phyloP scores from a whole-genome alignment of 2,329 filamentous ascomycete genomes.

The Hypomyces perniciosus region DNA sequence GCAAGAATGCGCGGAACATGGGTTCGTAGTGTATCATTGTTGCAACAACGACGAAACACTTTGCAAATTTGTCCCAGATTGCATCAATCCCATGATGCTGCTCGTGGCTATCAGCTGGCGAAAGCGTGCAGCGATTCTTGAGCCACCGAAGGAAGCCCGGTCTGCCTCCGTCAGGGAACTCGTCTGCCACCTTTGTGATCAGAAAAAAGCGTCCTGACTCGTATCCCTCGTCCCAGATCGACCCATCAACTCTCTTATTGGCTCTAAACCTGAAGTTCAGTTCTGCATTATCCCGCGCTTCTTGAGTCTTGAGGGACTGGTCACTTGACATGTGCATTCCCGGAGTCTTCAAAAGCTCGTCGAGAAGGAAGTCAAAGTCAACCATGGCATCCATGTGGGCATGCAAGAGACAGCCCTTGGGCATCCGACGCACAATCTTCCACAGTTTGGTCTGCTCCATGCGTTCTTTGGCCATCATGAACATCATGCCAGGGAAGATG shows the following conservation, averaged over 20 bases:
- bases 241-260: constrained; percentile 35
- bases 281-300: constrained; percentile 46
- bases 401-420: constrained; percentile 81
- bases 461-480: constrained; percentile 73
- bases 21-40: constrained; percentile 85
- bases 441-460: constrained; percentile 83
- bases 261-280: constrained; percentile 59
- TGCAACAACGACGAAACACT: constrained; percentile 66
- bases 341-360: constrained; percentile 61
- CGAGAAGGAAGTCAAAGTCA: constrained; percentile 73
- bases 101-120: constrained; percentile 63
- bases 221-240: constrained; percentile 66
- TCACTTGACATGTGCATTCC: constrained; percentile 68
- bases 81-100: constrained; percentile 80
- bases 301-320: constrained; percentile 47
- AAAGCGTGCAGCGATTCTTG: constrained; percentile 65
- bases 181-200: constrained; percentile 57
- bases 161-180: constrained; percentile 67
- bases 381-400: constrained; percentile 90
- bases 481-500: constrained; percentile 89
- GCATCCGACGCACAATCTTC: constrained; percentile 79
- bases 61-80: constrained; percentile 76
- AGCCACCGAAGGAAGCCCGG: constrained; percentile 73
- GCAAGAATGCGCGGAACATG: constrained; percentile 72
- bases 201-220: constrained; percentile 51